These are phyloP conservation scores for Taiwanofungus camphoratus DNA, from an alignment of 1,284 basidiomycete species.

Conservation along the genomic window DNA sequence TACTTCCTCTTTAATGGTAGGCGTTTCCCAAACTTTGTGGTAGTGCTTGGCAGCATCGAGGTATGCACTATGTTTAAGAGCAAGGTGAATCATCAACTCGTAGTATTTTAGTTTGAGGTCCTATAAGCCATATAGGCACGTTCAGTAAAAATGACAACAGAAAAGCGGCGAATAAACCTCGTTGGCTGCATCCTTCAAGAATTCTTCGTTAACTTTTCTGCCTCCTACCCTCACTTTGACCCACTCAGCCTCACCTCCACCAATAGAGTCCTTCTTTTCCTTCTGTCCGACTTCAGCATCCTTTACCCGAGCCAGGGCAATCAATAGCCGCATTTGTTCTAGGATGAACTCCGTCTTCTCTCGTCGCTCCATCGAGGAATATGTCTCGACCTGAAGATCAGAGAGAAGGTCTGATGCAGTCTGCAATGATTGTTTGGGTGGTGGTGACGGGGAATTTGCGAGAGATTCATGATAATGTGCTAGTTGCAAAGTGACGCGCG, in stretches of 20 bases:
- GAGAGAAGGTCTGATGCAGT: slow-evolving; percentile 87
- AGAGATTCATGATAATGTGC: slow-evolving; percentile 80
- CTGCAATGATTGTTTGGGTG: slow-evolving; percentile 62
- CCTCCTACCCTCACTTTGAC: slow-evolving; percentile 87
- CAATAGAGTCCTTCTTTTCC: slow-evolving; percentile 51
- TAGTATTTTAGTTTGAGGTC: slow-evolving; percentile 96
- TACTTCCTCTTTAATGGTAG: slow-evolving; percentile 80
- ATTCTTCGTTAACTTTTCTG: slow-evolving; percentile 92
- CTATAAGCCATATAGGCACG: slow-evolving; percentile 36
- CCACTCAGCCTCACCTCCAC: slow-evolving; percentile 82
- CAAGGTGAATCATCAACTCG: slow-evolving; percentile 93
- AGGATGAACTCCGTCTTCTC: slow-evolving; percentile 99
- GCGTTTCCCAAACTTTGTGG: slow-evolving; percentile 95
- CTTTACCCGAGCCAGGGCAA: slow-evolving; percentile 67
- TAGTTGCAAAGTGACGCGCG: slow-evolving; percentile 85
- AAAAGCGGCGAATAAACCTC: slow-evolving; percentile 51
- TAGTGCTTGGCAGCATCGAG: slow-evolving; percentile 95
- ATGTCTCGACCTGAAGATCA: slow-evolving; percentile 98
- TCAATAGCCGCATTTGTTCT: slow-evolving; percentile 93
- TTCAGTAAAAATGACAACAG: slow-evolving; percentile 7
- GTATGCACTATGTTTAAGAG: slow-evolving; percentile 80
- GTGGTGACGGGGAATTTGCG: slow-evolving; percentile 36
- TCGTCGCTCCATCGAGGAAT: slow-evolving; percentile 94
- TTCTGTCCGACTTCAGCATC: slow-evolving; percentile 51
- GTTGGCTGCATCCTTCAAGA: slow-evolving; percentile 84